Base-by-base conservation (phyloP, 2,329 filamentous ascomycete species). In the Dryadomyces quercivorus region DNA sequence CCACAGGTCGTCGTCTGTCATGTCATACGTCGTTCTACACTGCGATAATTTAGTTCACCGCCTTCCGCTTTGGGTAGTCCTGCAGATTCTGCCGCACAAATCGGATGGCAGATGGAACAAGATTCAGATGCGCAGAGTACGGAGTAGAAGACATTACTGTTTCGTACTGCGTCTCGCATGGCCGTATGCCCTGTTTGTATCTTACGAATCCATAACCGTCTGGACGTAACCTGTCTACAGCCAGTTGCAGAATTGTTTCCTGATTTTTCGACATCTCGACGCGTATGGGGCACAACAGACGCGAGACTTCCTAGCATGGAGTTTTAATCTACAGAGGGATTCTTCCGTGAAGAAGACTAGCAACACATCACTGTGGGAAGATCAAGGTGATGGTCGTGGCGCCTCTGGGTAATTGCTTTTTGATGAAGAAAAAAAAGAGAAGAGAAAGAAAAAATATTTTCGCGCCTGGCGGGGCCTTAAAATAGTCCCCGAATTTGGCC, bases 241-340 rank as follows among this genome's bases (percentile, higher is more conserved):
- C n/a, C n/a, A n/a, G n/a, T n/a, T n/a, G n/a, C n/a, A n/a, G 59
- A 65, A 61, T 75, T 81, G 71, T 78, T 72, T 77, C 78, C 76
- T n/a, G 70, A 74, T 79, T 75, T 63, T 73, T 78, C 77, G 76
- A 77, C 78, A 77, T 79, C 72, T 70, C 72, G 56, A 42, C 72
- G 72, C 73, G 71, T 75, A 75, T 69, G 63, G 69, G 66, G 59
- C 63, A 61, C 63, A 68, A 67, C 68, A 67, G 65, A 68, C 73
- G 75, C 68, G 67, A 80, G 73, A 80, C 76, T 82, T 81, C 78
- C 78, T 81, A 81, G 78, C 75, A 76, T 76, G 77, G 77, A 72
- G 59, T 69, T 68, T 76, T 71, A 59, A 67, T 81, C 76, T 81
- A 71, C 77, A 77, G 76, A 80, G 66, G 52, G 44, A 54, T 55